Conservation (phyloP, 148 eudicot species). For the Spergularia marina region DNA sequence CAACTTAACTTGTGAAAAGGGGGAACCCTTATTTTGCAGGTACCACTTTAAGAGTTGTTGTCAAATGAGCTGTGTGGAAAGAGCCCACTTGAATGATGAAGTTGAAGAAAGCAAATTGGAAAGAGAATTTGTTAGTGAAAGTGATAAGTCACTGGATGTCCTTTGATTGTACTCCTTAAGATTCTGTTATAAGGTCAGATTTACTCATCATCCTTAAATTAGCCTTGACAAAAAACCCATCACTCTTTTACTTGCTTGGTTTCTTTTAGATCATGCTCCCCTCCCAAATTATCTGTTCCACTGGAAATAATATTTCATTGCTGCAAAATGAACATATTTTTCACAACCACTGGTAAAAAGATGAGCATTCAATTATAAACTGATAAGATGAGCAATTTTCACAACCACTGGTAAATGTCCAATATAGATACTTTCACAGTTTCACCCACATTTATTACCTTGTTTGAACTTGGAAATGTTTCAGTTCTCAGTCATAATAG, state of each 20-base stretch:
- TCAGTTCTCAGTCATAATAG: too few relatives aligned
- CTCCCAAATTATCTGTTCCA: not conserved
- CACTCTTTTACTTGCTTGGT: not conserved
- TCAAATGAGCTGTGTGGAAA: slow-evolving; percentile 17
- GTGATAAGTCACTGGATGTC: slow-evolving; percentile 22
- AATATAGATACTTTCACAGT: slow-evolving; percentile 13
- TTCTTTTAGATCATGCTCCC: not conserved
- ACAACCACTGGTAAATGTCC: slow-evolving; percentile 9
- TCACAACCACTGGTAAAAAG: not conserved
- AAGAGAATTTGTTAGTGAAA: slow-evolving; percentile 23
- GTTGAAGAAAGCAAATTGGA: slow-evolving; percentile 15
- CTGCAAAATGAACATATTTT: not conserved
- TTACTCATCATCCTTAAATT: slow-evolving; percentile 4
- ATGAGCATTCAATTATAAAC: too few relatives aligned
- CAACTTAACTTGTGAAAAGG: slow-evolving; percentile 2
- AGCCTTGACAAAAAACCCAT: not conserved
- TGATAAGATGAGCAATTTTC: not conserved
- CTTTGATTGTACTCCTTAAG: slow-evolving; percentile 1
- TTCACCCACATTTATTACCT: slow-evolving; percentile 5
- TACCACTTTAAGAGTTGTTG: slow-evolving; percentile 16
- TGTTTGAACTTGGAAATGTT: not conserved
- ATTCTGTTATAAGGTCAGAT: slow-evolving; percentile 22
- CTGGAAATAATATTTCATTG: not conserved
- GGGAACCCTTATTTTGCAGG: slow-evolving; percentile 7
- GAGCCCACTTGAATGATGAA: slow-evolving; percentile 24